Percentiles rank a stretch among this genome's conserved stretches.
These are phyloP conservation scores for maize (Zea mays) DNA, from an alignment of 176 grass and related monocot species.

Conservation along the genomic window Zm-B73-REFERENCE-NAM-5.0 NC_050100.1:13679501-13680000, in stretches of 20 bases:
- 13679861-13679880: conserved; percentile 26
- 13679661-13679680: background rate
- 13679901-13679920: conserved; percentile 8
- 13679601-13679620: background rate
- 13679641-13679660: no score
- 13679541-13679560: conserved; percentile 17
- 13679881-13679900: conserved; percentile 47
- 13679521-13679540: background rate
- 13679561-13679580: background rate
- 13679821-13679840: background rate
- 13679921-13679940: no score
- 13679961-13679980: no score
- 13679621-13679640: no score
- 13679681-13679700: background rate
- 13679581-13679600: conserved; percentile 29
- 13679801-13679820: conserved; percentile 13
- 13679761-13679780: conserved; percentile 19
- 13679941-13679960: no score
- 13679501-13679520: background rate
- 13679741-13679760: conserved; percentile 7
- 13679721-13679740: background rate
- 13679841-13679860: conserved; percentile 41
- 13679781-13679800: conserved; percentile 15
- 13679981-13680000: no score
- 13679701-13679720: background rate